Percentiles rank a stretch among this genome's conserved stretches.
Conservation (phyloP, 345 rosid genomes). For the Syzygium aqueum region DNA sequence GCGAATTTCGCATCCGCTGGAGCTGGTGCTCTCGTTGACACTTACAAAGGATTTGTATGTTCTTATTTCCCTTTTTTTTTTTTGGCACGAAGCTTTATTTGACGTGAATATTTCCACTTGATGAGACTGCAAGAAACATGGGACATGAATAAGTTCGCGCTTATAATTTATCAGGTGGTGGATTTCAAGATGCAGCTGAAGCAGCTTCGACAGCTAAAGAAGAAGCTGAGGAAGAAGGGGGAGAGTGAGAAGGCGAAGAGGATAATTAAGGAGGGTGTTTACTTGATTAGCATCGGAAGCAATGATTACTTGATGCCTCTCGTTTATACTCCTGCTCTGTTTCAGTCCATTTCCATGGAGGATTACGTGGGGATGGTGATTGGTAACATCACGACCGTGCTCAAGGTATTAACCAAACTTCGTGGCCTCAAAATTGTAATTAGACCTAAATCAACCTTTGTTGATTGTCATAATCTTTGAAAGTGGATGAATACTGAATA, state of each 20-base stretch:
- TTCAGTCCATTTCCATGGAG: not conserved
- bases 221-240: not conserved
- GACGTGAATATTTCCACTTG: not conserved
- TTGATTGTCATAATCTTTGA: not conserved
- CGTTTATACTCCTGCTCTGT: not conserved
- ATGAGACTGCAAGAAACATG: not conserved
- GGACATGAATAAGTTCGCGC: not conserved
- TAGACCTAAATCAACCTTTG: not conserved
- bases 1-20: conserved; percentile 42
- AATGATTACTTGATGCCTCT: conserved; percentile 1
- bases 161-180: not conserved
- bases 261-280: conserved; percentile 1
- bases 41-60: conserved; percentile 19
- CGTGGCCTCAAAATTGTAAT: not conserved
- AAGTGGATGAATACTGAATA: not conserved
- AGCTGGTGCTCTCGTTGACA: conserved; percentile 37
- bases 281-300: conserved; percentile 9
- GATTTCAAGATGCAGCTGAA: conserved; percentile 9
- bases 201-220: conserved; percentile 2
- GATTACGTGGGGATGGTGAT: conserved; percentile 9
- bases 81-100: not conserved
- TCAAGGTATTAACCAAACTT: conserved; percentile 3
- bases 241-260: not conserved
- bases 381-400: conserved; percentile 8
- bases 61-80: not conserved